A percentile compares a stretch with the other conserved stretches of the same genome.
These are phyloP conservation scores for Ustilago hordei DNA, from an alignment of 1,284 basidiomycete species.

Conservation along the genomic window DNA sequence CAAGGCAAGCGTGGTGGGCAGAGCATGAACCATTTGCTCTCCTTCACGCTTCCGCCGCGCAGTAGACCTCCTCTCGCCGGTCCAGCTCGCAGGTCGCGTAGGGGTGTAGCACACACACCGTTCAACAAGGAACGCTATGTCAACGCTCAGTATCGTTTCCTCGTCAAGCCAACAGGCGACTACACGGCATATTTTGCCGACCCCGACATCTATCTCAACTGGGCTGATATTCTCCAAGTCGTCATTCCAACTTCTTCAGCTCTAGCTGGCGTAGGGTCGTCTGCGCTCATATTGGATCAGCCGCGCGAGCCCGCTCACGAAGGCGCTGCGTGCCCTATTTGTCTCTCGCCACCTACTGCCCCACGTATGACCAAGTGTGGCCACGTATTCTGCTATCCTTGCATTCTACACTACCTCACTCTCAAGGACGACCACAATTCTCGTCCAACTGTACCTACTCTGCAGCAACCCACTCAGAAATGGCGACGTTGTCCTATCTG, in stretches of 20 bases:
- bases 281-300: constrained; percentile 40
- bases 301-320: constrained; percentile 72
- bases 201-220: constrained; percentile 65
- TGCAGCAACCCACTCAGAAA: constrained; percentile 43
- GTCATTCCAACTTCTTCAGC: constrained; percentile 81
- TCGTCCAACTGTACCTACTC: constrained; percentile 15
- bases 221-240: constrained; percentile 91
- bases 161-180: constrained; percentile 67
- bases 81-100: constrained; percentile 52
- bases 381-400: constrained; percentile 76
- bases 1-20: constrained; percentile 54
- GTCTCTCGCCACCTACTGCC: constrained; percentile 87
- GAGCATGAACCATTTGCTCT: constrained; percentile 66
- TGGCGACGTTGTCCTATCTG: constrained; percentile 85
- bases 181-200: constrained; percentile 66
- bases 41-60: constrained; percentile 67
- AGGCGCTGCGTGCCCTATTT: constrained; percentile 89
- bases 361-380: constrained; percentile 98
- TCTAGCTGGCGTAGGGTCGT: constrained; percentile 52
- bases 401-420: constrained; percentile 79
- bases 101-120: constrained; percentile 43
- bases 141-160: constrained; percentile 68
- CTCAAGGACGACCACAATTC: constrained; percentile 32
- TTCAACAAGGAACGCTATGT: constrained; percentile 69
- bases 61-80: constrained; percentile 55